A percentile compares a stretch with the other conserved stretches of the same genome.
These are phyloP conservation scores for Rhodotorula paludigena DNA, from an alignment of 768 basidiomycete genomes.

Conservation along the genomic window DNA sequence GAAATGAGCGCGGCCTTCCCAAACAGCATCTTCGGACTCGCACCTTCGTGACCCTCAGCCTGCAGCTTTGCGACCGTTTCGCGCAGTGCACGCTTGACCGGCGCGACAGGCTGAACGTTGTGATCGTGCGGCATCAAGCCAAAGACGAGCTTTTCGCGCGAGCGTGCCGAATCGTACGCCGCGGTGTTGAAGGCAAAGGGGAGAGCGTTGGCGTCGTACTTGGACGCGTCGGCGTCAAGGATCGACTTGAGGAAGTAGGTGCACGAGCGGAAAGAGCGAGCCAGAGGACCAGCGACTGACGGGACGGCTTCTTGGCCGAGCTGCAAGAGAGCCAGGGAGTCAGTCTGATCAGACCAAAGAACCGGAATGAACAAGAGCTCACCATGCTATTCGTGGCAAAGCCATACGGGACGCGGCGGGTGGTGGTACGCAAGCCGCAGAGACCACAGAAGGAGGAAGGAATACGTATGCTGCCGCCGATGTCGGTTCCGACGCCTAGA, in stretches of 20 bases:
- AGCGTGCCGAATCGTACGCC: constrained; percentile 21
- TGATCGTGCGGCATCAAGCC: constrained; percentile 6
- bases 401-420: constrained; percentile 15
- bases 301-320: constrained; percentile 22
- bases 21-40: background rate
- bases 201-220: constrained; percentile 28
- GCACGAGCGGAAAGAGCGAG: constrained; percentile 1
- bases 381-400: constrained; percentile 8
- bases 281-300: constrained; percentile 22
- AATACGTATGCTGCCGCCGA: constrained; percentile 51
- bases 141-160: background rate
- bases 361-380: background rate
- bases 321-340: background rate
- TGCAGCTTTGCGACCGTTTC: background rate
- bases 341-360: background rate
- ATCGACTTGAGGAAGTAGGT: constrained; percentile 16
- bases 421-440: constrained; percentile 46
- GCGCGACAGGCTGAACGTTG: background rate
- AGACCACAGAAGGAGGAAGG: constrained; percentile 66
- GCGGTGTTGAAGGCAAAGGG: constrained; percentile 22
- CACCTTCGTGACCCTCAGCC: constrained; percentile 14
- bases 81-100: background rate
- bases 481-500: constrained; percentile 37
- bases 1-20: background rate
- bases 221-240: constrained; percentile 4